Evolutionary conservation across 495 filamentous ascomycete species (phyloP).

Genomic region (Penicillium bialowiezense): DNA sequence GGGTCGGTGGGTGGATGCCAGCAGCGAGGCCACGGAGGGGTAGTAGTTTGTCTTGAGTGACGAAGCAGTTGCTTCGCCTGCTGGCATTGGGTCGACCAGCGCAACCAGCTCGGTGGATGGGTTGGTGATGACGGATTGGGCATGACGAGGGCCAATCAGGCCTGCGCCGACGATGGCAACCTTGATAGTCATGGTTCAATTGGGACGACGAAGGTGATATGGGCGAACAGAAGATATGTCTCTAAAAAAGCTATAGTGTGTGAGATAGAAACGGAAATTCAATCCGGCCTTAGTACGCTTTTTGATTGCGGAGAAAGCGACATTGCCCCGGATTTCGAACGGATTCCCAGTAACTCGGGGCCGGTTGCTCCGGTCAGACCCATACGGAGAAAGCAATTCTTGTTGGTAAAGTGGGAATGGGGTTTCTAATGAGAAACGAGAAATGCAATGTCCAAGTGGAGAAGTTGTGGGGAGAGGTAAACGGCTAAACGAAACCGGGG

Average conservation of each 20-base stretch:
- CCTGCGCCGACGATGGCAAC: slow-evolving; percentile 55
- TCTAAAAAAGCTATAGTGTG: background rate
- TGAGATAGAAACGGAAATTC: background rate
- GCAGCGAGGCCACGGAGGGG: slow-evolving; percentile 37
- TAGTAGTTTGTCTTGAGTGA: slow-evolving; percentile 31
- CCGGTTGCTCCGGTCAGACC: background rate
- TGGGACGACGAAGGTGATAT: background rate
- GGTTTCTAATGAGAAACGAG: background rate
- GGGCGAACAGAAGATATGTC: no score
- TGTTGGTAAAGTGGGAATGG: background rate
- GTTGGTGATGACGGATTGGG: slow-evolving; percentile 46
- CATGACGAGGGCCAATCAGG: slow-evolving; percentile 58
- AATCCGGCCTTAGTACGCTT: background rate
- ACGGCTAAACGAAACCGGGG: slow-evolving; percentile 12
- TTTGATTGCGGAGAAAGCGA: background rate
- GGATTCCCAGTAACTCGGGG: background rate
- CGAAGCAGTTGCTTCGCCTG: slow-evolving; percentile 24
- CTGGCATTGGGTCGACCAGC: slow-evolving; percentile 49
- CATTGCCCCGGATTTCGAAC: background rate
- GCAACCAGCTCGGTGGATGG: slow-evolving; percentile 44
- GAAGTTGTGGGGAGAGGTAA: background rate
- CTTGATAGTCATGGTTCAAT: slow-evolving; percentile 26
- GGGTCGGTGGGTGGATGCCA: slow-evolving; percentile 35
- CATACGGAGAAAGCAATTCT: background rate
- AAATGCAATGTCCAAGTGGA: no score